Evolutionary conservation across 225 moss, liverwort and hornwort genomes (phyloP).

Genomic region (Neckera pumila): DNA sequence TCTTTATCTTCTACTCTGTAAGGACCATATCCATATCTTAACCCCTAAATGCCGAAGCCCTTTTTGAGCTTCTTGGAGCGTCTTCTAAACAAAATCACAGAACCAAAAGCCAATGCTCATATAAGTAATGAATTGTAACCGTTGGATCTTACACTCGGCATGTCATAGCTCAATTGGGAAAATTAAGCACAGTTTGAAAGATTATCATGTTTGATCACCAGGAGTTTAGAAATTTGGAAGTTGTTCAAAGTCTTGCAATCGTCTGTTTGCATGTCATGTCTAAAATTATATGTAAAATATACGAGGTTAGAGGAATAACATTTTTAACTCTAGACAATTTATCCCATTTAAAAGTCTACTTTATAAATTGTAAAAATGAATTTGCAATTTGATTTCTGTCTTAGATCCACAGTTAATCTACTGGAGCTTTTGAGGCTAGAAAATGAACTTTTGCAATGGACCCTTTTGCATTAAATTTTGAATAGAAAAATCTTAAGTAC

Average conservation of each 20-base stretch:
- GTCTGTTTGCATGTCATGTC: neutral
- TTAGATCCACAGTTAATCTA: neutral
- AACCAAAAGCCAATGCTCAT: neutral
- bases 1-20: constrained; percentile 88
- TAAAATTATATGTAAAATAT: neutral
- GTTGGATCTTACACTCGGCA: neutral
- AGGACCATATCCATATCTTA: neutral
- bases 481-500: neutral
- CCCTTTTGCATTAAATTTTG: neutral
- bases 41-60: neutral
- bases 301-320: neutral
- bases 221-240: neutral
- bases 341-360: neutral
- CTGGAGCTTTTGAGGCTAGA: neutral
- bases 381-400: neutral
- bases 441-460: neutral
- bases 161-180: neutral
- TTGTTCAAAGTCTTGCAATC: neutral
- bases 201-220: neutral
- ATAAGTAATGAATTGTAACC: neutral
- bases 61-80: neutral
- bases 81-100: neutral
- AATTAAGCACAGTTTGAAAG: neutral
- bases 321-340: neutral
- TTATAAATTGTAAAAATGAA: neutral